Evolutionary conservation across 1,284 basidiomycete genomes (phyloP).

Genomic region (Cutaneotrichosporon curvatum): DNA sequence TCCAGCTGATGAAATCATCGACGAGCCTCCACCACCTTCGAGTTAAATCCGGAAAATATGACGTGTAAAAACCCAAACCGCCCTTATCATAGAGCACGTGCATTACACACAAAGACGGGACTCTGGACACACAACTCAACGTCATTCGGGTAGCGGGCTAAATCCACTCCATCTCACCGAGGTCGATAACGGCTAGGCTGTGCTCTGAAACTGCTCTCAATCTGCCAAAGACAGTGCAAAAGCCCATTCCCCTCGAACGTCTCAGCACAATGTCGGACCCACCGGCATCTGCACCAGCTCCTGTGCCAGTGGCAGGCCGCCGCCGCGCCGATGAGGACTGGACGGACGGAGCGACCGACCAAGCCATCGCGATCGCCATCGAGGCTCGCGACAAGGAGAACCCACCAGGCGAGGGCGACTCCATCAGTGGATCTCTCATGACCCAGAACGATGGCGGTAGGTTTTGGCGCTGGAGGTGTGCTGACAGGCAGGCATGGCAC

Average conservation of each 20-base stretch:
- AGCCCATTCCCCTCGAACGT: constrained; percentile 3
- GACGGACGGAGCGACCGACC: constrained; percentile 21
- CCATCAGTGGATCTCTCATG: constrained; percentile 15
- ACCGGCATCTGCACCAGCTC: neutral
- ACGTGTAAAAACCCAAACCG: neutral
- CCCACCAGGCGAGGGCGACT: constrained; percentile 17
- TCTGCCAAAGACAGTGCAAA: neutral
- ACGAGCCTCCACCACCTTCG: constrained; percentile 3
- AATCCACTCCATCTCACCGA: neutral
- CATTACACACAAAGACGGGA: neutral
- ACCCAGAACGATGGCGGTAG: constrained; percentile 16
- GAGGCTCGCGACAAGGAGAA: constrained; percentile 20
- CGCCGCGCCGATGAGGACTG: constrained; percentile 9
- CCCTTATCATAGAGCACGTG: neutral
- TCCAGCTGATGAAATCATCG: constrained; percentile 2
- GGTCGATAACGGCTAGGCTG: neutral
- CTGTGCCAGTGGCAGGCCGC: neutral
- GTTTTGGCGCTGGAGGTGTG: neutral
- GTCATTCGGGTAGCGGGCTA: too few relatives aligned
- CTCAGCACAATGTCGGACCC: constrained; percentile 4
- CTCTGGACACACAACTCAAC: too few relatives aligned
- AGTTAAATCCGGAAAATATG: neutral
- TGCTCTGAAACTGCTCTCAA: neutral
- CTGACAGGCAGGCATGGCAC: constrained; percentile 25
- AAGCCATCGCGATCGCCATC: constrained; percentile 18